Base-by-base conservation (phyloP, 2,329 filamentous ascomycete genomes). In the Diaporthe sp. region DNA sequence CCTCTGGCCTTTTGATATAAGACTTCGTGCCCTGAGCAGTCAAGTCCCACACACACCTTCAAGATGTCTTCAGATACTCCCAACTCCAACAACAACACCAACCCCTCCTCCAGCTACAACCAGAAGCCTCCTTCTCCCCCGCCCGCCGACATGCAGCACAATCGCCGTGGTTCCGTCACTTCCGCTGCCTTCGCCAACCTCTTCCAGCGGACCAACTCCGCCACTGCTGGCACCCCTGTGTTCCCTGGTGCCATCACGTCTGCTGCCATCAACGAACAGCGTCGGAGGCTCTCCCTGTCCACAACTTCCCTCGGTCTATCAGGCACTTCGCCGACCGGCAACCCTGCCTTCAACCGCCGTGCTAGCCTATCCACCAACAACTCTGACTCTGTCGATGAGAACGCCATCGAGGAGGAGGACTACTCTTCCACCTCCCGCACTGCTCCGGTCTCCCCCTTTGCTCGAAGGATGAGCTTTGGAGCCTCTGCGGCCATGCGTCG, bases 381-480 rank as follows among this genome's bases (percentile, higher is more conserved):
- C 72, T 92, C 90, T 4, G 89, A 91, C 74, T 90, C 90, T 2
- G 88, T 93, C 77, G 94, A 96, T 78, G 94, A 96, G 84, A 93
- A 86, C 79, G 94, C 93, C 67, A 89, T 94, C 76, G 93, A 95
- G 77, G 94, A 96, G 76, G 91, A 92, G 57, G 91, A 92, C 31
- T 85, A 87, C 72, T 84, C 87, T 53, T 83, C 86, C n/a, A 83
- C 84, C 71, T 82, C 87, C 53, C 90, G 88, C 81, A 90, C 90
- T 79, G 88, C 90, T 22, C 92, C 94, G 46, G 90, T 87, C 72
- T 94, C 94, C 17, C 94, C 95, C 46, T 96, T 96, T 82, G 91
- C 91, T 76, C 93, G 96, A 79, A 94, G 96, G 76, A 92, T 98
- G 87, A 98, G 96, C 85, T 97, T 98, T 81, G 96, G 96, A 77